Evolutionary conservation across 108 stramenopile genomes (phyloP), one percentile per base, ranked within the genome.

Genomic region (Nitzschia sp.): DNA sequence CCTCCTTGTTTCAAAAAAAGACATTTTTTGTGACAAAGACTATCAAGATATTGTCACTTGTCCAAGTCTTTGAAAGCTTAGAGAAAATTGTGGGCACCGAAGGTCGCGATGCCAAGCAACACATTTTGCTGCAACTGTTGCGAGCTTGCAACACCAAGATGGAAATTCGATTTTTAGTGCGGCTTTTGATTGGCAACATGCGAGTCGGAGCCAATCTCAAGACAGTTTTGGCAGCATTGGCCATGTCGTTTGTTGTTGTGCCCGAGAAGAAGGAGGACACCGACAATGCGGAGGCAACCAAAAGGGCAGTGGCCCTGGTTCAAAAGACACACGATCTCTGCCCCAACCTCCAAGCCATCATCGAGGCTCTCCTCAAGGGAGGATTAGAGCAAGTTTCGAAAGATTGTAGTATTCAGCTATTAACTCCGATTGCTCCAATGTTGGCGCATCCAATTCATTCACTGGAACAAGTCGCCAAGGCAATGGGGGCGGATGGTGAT

Each of bases 381-480:
- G 84, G 84, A 13, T 30, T 85, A 1, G 71, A 62, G 18, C 49
- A 70, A 54, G 73, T 80, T 62, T 18, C 57, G 46, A 42, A 59
- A 23, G 60, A 58, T 38, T 85, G 84, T 60, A 45, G 53, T 18
- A 51, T 85, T 2, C 55, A 72, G 47, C 53, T 85, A 2, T 47
- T 62, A 18, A 71, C 38, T 30, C 80, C 80, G 24, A 65, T 85
- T 11, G 53, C 80, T 27, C 84, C 84, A n/a, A 85, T 85, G 84
- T 63, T 85, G 17, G 84, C 84, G 2, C 71, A 72, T 66, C 78
- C 84, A 1, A 59, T 64, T 46, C 74, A 79, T 65, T 76, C 80
- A 9, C 48, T 82, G 51, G 74, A 81, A 15, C 65, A 82, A 47
- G 65, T 82, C 5, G 71, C 61, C 34, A 65, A 65, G 17, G 42